Base-by-base conservation (phyloP, 306 rosid species). In the Prunus dulcis region DNA sequence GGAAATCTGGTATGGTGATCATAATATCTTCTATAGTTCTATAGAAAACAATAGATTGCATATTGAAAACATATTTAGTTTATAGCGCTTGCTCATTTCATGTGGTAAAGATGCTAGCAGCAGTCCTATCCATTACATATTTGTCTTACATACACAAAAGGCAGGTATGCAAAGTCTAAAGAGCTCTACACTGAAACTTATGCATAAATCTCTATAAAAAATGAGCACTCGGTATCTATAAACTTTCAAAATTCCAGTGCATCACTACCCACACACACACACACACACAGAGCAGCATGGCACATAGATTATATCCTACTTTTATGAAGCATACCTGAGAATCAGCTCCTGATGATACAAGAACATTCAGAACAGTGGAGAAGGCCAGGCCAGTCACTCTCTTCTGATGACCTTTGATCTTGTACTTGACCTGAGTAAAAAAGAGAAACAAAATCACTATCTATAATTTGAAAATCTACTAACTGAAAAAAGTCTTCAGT, bases 361-460 rank as follows among this genome's bases (percentile, higher is more conserved):
- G 90, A 19, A 81, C 41, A 12, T 79, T 62, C 9, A 68, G 55
- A 30, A 46, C 27, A 11, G 1, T 30, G 71, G 87, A 84, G 77
- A 86, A 84, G 18, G 86, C 84, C 64, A 86, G 80, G 27, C 84
- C 75, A 25, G 84, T 78, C 15, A 86, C 72, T 81, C 81, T 76
- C 45, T 38, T 25, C 30, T 71, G 45, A 67, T 84, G 84, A 17
- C 84, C 84, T 41, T 20, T 41, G 18, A 86, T 80, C 76, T 32
- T 72, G 68, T 12, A 56, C 60, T 5, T 15, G 65, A 78, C 52
- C 90, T 86, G 76, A 57, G 64, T 32, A 64, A 55, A 61, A 52
- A 52, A 30, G 13, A 20, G 23, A 9, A 25, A 23, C 41, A 28
- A 28, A 30, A 13, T 23, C 2, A 25, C 58, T n/a, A 64, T 12